phyloP scores from a whole-genome alignment of 2,329 filamentous ascomycete genomes.

The Cyclaneusma minus region DNA sequence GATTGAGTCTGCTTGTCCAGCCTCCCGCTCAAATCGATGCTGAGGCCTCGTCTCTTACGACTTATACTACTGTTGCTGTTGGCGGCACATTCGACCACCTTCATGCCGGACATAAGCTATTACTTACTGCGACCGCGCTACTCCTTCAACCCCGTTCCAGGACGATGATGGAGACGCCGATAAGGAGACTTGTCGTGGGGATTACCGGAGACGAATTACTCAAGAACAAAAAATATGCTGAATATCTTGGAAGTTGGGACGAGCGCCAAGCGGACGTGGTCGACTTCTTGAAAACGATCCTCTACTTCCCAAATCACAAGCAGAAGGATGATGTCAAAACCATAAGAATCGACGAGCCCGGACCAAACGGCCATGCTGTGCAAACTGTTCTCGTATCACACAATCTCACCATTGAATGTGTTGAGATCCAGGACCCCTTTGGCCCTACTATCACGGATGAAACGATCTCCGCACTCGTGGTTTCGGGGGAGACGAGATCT shows the following conservation, averaged over 20 bases:
- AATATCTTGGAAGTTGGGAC: conserved; percentile 69
- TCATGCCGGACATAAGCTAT: conserved; percentile 88
- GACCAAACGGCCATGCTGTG: conserved; percentile 32
- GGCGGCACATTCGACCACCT: conserved; percentile 96
- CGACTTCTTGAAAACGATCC: conserved; percentile 55
- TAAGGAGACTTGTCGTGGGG: conserved; percentile 59
- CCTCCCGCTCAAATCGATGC: neutral
- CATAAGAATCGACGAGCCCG: conserved; percentile 8
- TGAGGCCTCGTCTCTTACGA: conserved; percentile 7
- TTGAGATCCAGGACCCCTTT: conserved; percentile 75
- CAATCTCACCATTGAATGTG: conserved; percentile 55
- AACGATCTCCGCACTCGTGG: conserved; percentile 62
- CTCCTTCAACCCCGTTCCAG: conserved; percentile 39
- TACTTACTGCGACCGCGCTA: conserved; percentile 75
- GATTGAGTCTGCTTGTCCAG: conserved; percentile 27
- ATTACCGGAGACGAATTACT: conserved; percentile 81
- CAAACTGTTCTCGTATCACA: conserved; percentile 42
- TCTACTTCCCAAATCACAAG: conserved; percentile 25
- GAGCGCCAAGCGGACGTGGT: conserved; percentile 53
- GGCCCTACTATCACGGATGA: conserved; percentile 81
- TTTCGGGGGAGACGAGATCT: conserved; percentile 74
- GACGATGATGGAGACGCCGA: conserved; percentile 18
- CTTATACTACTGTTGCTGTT: conserved; percentile 53
- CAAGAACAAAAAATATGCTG: conserved; percentile 75
- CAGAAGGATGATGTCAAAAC: conserved; percentile 19